Base-by-base conservation (phyloP, 192 early-diverging fungal genomes). In the Kappamyces sp. region DNA sequence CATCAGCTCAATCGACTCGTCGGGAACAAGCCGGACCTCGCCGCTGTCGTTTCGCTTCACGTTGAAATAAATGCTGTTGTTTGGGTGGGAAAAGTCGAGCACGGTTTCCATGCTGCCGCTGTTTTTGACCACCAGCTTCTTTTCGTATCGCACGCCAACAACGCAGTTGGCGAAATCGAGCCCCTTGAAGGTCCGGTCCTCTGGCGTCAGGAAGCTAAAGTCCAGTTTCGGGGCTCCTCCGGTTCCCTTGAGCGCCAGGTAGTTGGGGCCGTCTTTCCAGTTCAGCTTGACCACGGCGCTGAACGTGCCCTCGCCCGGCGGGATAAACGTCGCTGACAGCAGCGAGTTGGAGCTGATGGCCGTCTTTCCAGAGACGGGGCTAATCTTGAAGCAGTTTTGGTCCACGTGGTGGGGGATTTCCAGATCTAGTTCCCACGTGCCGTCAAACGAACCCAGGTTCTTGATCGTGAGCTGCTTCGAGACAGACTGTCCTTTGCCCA, bases 191-290 rank as follows among this genome's bases (percentile, higher is more conserved):
- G 36, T 33, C 2, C 40, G 41, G 42, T 82, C 79, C 49, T 54
- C 46, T 38, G 58, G 58, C 6, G 60, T 61, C 15, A 65, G 9
- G 48, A 65, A 78, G 12, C 43, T 34, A 33, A 65, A 49, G 42
- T 78, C 71, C 39, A 77, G 68, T 48, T 72, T 51, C 8, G 61
- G 69, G n/a, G 74, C 72, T 15, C 79, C 79, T 6, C 79, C 79
- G 48, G 48, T 57, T 9, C 76, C 79, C 38, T 64, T 70, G n/a
- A 71, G 39, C 42, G 71, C 62, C 23, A 82, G 23, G 12, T 68
- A 15, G 4, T 66, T 37, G 3, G 79, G 76, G 0, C 74, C 75
- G 13, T 72, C 68, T 23, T 63, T 74, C 79, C 79, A 82, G 2
- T 48, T 33, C 33, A 82, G 8, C n/a, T 63, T 51, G 55, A 69